Percentiles rank a stretch among this genome's conserved stretches.
phyloP scores from a whole-genome alignment of 2,329 filamentous ascomycete species.

The Davidsoniella eucalypti region DNA sequence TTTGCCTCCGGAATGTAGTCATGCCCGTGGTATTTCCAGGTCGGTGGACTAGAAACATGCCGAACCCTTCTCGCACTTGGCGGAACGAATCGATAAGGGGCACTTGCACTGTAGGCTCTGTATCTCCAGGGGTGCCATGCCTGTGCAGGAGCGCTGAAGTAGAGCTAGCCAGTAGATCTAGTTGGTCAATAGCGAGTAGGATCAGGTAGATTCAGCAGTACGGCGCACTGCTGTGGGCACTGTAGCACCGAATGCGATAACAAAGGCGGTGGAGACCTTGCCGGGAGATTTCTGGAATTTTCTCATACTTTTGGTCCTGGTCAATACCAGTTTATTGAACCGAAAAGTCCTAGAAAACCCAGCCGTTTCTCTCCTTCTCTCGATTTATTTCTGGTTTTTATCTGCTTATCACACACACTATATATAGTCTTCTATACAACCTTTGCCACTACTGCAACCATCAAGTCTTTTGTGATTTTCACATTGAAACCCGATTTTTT shows the following conservation, averaged over 20 bases:
- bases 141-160: background rate
- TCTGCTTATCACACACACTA: background rate
- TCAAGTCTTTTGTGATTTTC: background rate
- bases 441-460: too few relatives aligned
- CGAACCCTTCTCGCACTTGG: background rate
- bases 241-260: too few relatives aligned
- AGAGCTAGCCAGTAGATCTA: background rate
- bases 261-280: too few relatives aligned
- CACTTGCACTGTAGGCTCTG: background rate
- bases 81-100: background rate
- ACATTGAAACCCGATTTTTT: background rate
- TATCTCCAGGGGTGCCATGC: background rate
- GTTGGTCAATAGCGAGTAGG: too few relatives aligned
- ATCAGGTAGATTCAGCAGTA: too few relatives aligned
- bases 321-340: background rate
- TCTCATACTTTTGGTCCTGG: too few relatives aligned
- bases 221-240: too few relatives aligned
- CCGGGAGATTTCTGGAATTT: too few relatives aligned
- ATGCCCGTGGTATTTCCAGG: too few relatives aligned
- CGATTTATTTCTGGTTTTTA: background rate
- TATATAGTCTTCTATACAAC: background rate
- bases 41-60: too few relatives aligned
- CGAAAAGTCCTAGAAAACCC: constrained; percentile 6
- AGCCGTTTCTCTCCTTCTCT: constrained; percentile 5
- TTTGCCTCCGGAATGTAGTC: too few relatives aligned